Evolutionary conservation across 2,329 filamentous ascomycete genomes (phyloP).

Genomic region (Ustulina deusta): DNA sequence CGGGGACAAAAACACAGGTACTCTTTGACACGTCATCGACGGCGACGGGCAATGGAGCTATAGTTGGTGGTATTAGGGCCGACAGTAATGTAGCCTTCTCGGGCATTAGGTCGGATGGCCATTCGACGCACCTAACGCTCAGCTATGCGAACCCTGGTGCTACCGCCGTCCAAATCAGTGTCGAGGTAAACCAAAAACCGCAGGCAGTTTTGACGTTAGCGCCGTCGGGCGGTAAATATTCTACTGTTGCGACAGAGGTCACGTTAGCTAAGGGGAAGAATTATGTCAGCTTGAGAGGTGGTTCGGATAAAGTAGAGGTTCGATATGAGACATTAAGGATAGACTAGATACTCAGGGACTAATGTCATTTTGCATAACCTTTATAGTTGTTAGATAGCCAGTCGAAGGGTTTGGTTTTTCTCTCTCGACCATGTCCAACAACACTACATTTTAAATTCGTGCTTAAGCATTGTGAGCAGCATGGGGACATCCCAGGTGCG

Average conservation of each 20-base stretch:
- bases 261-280: constrained; percentile 47
- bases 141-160: constrained; percentile 45
- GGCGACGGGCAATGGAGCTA: constrained; percentile 45
- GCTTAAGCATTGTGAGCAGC: no score
- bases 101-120: constrained; percentile 44
- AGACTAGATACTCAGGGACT: constrained; percentile 1
- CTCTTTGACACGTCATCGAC: constrained; percentile 42
- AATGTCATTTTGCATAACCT: not conserved
- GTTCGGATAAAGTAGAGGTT: constrained; percentile 40
- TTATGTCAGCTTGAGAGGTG: constrained; percentile 45
- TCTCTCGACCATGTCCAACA: no score
- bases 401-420: no score
- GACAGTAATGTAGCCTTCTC: constrained; percentile 49
- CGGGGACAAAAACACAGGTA: constrained; percentile 43
- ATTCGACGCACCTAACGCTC: constrained; percentile 33
- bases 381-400: not conserved
- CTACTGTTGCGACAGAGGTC: constrained; percentile 31
- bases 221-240: constrained; percentile 42
- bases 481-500: no score
- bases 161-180: constrained; percentile 31
- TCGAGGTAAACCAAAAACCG: constrained; percentile 47
- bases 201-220: constrained; percentile 35
- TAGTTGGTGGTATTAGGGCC: constrained; percentile 42
- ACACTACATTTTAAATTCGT: no score
- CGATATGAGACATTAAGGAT: constrained; percentile 45